Percentiles rank a stretch among this genome's conserved stretches.
phyloP scores from a whole-genome alignment of 1,284 basidiomycete species.

The Cryptococcus maquisensis region DNA sequence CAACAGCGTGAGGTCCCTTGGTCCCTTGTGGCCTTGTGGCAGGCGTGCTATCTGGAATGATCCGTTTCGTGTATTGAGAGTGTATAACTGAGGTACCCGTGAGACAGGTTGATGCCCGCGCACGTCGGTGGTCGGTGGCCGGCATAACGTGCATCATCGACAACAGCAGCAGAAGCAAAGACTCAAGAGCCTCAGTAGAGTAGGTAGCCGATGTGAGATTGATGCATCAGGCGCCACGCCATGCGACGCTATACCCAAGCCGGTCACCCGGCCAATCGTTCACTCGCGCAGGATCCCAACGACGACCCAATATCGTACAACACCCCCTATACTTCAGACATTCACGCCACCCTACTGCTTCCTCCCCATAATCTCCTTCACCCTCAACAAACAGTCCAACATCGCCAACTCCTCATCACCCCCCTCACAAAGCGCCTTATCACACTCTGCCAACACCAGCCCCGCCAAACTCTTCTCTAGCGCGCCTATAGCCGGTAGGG shows the following conservation, averaged over 20 bases:
- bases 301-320: background rate
- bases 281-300: background rate
- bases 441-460: conserved; percentile 85
- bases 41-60: no score
- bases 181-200: background rate
- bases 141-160: no score
- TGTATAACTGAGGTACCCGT: no score
- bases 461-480: conserved; percentile 79
- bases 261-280: background rate
- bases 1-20: no score
- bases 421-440: conserved; percentile 93
- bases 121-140: no score
- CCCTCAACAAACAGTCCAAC: conserved; percentile 73
- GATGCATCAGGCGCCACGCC: background rate
- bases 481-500: conserved; percentile 73
- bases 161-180: no score
- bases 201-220: background rate
- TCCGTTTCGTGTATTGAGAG: no score
- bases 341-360: background rate
- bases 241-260: no score
- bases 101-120: no score
- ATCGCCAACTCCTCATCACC: conserved; percentile 98
- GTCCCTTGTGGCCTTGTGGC: no score
- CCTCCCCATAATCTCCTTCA: conserved; percentile 59
- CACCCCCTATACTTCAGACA: background rate